Percentiles rank a stretch among this genome's conserved stretches.
Conservation (phyloP, 495 filamentous ascomycete genomes). For the Cenococcum geophilum region DNA sequence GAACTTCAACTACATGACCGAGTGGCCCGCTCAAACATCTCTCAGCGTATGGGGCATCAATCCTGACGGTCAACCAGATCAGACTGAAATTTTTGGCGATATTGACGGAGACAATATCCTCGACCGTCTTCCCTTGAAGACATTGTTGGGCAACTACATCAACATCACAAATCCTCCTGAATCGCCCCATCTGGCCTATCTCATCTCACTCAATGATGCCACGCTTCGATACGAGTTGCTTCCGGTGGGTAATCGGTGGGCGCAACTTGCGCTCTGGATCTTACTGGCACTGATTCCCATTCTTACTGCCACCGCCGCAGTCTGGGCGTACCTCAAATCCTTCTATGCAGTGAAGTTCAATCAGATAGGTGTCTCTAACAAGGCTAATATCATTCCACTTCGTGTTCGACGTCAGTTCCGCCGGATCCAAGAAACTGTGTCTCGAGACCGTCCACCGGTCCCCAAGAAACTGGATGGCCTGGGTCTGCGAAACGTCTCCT, state of each 20-base stretch:
- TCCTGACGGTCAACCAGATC: constrained; percentile 57
- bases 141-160: constrained; percentile 49
- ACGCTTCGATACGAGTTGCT: too few species aligned
- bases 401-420: too few species aligned
- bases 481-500: not conserved
- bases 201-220: too few species aligned
- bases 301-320: constrained; percentile 47
- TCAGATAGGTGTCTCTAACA: constrained; percentile 55
- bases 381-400: too few species aligned
- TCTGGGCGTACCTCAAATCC: constrained; percentile 57
- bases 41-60: constrained; percentile 69
- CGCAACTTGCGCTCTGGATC: too few species aligned
- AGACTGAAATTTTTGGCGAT: constrained; percentile 54
- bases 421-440: too few species aligned
- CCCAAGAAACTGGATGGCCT: constrained; percentile 38
- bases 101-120: constrained; percentile 55
- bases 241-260: too few species aligned
- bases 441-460: too few species aligned
- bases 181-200: too few species aligned
- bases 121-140: constrained; percentile 59
- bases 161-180: too few species aligned
- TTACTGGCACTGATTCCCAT: constrained; percentile 55
- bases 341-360: constrained; percentile 72
- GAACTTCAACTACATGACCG: constrained; percentile 57
- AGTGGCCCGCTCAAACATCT: constrained; percentile 58